These are phyloP conservation scores for Xylariales sp. DNA, from an alignment of 2,329 filamentous ascomycete genomes.

Conservation along the genomic window DNA sequence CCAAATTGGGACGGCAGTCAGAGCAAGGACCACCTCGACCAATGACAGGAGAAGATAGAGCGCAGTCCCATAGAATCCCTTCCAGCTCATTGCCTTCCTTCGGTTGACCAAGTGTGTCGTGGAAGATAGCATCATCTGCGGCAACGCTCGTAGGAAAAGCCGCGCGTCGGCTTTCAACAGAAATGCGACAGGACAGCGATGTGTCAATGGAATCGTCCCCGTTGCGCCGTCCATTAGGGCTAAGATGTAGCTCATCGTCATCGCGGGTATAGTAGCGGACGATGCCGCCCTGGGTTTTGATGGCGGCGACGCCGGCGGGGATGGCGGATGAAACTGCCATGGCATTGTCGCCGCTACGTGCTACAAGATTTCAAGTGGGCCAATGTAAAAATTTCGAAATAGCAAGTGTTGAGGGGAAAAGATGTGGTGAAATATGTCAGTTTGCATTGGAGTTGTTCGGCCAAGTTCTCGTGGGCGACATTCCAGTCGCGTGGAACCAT, in stretches of 20 bases:
- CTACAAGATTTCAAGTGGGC: no score
- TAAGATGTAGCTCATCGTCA: conserved; percentile 15
- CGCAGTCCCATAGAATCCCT: conserved; percentile 8
- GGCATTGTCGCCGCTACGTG: no score
- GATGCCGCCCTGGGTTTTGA: no score
- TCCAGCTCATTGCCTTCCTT: conserved; percentile 8
- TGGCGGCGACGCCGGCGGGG: no score
- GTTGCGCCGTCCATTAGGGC: conserved; percentile 16
- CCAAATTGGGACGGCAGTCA: conserved; percentile 14
- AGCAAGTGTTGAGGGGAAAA: no score
- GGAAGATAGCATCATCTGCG: conserved; percentile 12
- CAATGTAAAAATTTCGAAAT: no score
- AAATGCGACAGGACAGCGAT: conserved; percentile 14
- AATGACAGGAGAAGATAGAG: conserved; percentile 15
- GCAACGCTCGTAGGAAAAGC: conserved; percentile 11
- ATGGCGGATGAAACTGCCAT: no score
- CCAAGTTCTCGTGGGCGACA: no score
- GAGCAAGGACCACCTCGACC: conserved; percentile 15
- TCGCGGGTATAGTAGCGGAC: no score
- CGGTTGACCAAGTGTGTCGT: conserved; percentile 4
- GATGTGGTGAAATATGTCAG: no score
- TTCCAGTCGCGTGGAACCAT: no score
- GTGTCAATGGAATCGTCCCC: conserved; percentile 18
- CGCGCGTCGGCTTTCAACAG: conserved; percentile 15
- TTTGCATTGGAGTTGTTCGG: no score